These are phyloP conservation scores for Thermoascus crustaceus DNA, from an alignment of 2,329 filamentous ascomycete species.

Conservation along the genomic window DNA sequence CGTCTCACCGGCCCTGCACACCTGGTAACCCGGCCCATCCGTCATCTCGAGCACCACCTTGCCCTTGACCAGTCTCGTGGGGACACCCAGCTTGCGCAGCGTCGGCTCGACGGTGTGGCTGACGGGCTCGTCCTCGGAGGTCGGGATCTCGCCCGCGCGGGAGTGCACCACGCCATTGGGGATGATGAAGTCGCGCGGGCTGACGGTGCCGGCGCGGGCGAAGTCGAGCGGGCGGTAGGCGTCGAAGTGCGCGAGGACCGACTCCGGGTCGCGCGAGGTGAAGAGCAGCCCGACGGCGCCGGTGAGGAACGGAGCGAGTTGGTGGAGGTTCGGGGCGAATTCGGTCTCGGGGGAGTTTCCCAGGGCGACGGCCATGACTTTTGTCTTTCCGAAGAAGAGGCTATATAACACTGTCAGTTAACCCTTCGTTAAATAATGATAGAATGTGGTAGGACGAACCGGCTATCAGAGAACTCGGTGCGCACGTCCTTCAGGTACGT, in stretches of 20 bases:
- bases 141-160: slow-evolving; percentile 66
- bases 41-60: slow-evolving; percentile 65
- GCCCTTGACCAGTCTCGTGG: slow-evolving; percentile 80
- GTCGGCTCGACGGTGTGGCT: slow-evolving; percentile 86
- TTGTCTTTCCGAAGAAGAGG: slow-evolving; percentile 98
- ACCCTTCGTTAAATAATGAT: too few relatives aligned
- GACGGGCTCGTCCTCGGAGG: slow-evolving; percentile 75
- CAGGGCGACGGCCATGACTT: slow-evolving; percentile 95
- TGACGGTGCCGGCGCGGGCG: slow-evolving; percentile 73
- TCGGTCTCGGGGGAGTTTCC: slow-evolving; percentile 70
- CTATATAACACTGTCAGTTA: slow-evolving; percentile 48
- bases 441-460: slow-evolving; percentile 48
- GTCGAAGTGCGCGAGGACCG: slow-evolving; percentile 65
- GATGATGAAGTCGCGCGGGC: slow-evolving; percentile 67
- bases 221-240: slow-evolving; percentile 72
- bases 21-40: slow-evolving; percentile 52
- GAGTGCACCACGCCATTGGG: slow-evolving; percentile 77
- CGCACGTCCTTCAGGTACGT: slow-evolving; percentile 88
- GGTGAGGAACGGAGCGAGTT: slow-evolving; percentile 59
- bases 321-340: slow-evolving; percentile 67
- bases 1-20: slow-evolving; percentile 78
- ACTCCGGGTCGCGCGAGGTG: slow-evolving; percentile 64
- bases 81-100: slow-evolving; percentile 79
- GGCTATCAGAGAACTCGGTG: slow-evolving; percentile 72
- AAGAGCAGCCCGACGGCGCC: slow-evolving; percentile 87